Evolutionary conservation across 768 basidiomycete species (phyloP), one percentile per base, ranked within the genome.

Genomic region (Pleurotus sapidus): DNA sequence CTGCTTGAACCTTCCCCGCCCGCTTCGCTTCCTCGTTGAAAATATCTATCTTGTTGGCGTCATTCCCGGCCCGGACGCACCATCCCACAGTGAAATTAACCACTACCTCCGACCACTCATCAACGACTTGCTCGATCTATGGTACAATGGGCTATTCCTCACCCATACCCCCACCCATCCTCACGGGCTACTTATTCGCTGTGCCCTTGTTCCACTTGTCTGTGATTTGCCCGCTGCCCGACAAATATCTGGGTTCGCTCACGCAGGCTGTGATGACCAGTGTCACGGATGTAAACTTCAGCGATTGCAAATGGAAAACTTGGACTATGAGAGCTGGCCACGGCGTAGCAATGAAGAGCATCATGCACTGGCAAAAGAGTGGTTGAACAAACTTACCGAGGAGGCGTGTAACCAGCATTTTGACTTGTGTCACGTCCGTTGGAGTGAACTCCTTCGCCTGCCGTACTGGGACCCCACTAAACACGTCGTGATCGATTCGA

Each of bases 221-320:
- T 75, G 70, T 49, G 76, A 79, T 50, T 61, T 74, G 0, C 71
- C 66, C 3, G 75, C 74, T 3, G 61, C 71, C 0, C 61, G 70
- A 4, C 68, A 74, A 51, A 61, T 64, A 4, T 61, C 63, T 4
- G 73, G 73, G 1, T 67, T 70, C 38, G 67, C 56, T 4, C 38
- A 25, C 25, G 40, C 30, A 42, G 45, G n/a, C 38, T 56, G 63
- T 57, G 51, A 61, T 43, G 48, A 60, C 38, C 63, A 68, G 46
- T 67, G 70, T 59, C 49, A 66, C 24, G 37, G 68, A 53, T 61
- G 67, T 51, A 46, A 59, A 7, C 59, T 40, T 8, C 15, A 23
- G 4, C 12, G 37, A 2, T 43, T 63, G 12, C 58, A 63, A 8
- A 63, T 66, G 46, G 51, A 59, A 3, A 60, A 65, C 39, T 59